Percentiles rank a stretch among this genome's conserved stretches.
phyloP scores from a whole-genome alignment of 768 basidiomycete genomes.

The Tulasnella sp. region DNA sequence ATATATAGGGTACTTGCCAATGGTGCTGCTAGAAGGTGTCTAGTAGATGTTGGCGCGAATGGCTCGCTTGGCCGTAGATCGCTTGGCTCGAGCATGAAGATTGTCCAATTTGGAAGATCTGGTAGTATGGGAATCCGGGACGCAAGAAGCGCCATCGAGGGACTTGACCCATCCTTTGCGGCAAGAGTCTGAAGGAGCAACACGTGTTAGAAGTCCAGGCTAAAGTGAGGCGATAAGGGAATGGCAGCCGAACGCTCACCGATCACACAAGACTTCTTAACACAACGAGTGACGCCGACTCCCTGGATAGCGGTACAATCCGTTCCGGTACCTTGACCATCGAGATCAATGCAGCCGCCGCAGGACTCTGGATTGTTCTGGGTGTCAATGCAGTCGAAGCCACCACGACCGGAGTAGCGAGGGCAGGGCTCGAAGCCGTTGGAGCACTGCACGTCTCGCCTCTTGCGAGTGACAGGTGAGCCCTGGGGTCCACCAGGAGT shows the following conservation, averaged over 20 bases:
- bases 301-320: slow-evolving; percentile 54
- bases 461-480: neutral
- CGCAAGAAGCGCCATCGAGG: neutral
- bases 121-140: neutral
- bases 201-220: neutral
- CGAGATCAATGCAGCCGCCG: slow-evolving; percentile 28
- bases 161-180: slow-evolving; percentile 12
- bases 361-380: slow-evolving; percentile 23
- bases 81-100: neutral
- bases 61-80: neutral
- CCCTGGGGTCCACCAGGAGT: neutral
- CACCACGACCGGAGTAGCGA: slow-evolving; percentile 17
- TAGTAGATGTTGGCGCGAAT: slow-evolving; percentile 8
- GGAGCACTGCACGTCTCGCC: neutral
- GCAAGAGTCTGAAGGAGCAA: neutral
- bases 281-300: slow-evolving; percentile 48
- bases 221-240: neutral
- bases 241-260: neutral
- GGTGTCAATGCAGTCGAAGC: slow-evolving; percentile 30
- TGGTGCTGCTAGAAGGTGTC: neutral
- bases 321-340: slow-evolving; percentile 40
- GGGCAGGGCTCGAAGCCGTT: neutral
- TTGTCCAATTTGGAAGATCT: neutral
- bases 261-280: slow-evolving; percentile 43
- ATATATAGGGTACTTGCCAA: too few species aligned